phyloP scores from a whole-genome alignment of 768 basidiomycete species.

The Tephrocybe sp. region DNA sequence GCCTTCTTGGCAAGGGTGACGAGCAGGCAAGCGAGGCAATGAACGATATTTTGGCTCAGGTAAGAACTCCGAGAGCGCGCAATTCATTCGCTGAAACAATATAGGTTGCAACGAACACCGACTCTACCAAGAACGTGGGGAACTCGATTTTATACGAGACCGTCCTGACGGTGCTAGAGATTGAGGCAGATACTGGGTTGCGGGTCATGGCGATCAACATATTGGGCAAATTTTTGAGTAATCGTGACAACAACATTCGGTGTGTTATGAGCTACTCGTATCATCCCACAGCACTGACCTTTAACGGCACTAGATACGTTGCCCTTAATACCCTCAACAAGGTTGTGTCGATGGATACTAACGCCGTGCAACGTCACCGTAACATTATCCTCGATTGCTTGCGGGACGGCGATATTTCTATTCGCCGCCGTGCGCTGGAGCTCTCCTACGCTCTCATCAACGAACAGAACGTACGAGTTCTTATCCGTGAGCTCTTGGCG shows the following conservation, averaged over 20 bases:
- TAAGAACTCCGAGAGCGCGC: slow-evolving; percentile 25
- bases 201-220: slow-evolving; percentile 99
- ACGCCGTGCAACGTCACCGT: slow-evolving; percentile 96
- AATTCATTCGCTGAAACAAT: slow-evolving; percentile 3
- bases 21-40: slow-evolving; percentile 89
- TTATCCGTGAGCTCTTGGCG: slow-evolving; percentile 89
- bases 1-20: slow-evolving; percentile 86
- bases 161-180: slow-evolving; percentile 93
- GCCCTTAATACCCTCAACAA: slow-evolving; percentile 98
- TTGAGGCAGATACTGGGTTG: slow-evolving; percentile 93
- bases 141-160: slow-evolving; percentile 98
- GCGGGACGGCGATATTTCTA: slow-evolving; percentile 98
- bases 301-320: slow-evolving; percentile 68
- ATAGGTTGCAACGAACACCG: slow-evolving; percentile 98
- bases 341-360: slow-evolving; percentile 96
- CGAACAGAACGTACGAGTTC: slow-evolving; percentile 88
- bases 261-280: slow-evolving; percentile 32
- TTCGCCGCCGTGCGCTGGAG: slow-evolving; percentile 93
- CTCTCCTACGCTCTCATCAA: slow-evolving; percentile 97
- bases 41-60: slow-evolving; percentile 98
- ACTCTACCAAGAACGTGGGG: slow-evolving; percentile 96
- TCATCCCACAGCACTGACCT: background rate
- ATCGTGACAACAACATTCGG: slow-evolving; percentile 99
- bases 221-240: slow-evolving; percentile 95
- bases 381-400: slow-evolving; percentile 99